phyloP scores from a whole-genome alignment of 129 eudicot species.

The Centella asiatica region DNA sequence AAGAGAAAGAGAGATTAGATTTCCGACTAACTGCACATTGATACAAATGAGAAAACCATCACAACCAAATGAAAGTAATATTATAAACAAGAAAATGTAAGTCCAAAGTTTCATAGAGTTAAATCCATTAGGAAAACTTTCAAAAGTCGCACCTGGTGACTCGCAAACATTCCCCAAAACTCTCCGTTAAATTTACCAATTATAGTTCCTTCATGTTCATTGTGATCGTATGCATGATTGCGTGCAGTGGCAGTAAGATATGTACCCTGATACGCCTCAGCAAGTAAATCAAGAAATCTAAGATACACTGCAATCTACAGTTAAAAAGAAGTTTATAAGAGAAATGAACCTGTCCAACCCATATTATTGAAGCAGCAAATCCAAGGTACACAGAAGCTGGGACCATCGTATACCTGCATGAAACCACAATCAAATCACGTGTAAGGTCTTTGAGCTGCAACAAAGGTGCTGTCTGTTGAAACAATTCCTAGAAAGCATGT shows the following conservation, averaged over 20 bases:
- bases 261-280: constrained; percentile 59
- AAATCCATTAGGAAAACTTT: neutral
- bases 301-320: constrained; percentile 8
- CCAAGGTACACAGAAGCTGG: constrained; percentile 93
- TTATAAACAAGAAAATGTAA: neutral
- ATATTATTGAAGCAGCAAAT: constrained; percentile 87
- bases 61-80: neutral
- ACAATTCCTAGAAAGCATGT: neutral
- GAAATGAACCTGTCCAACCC: constrained; percentile 84
- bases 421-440: constrained; percentile 8
- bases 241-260: constrained; percentile 87
- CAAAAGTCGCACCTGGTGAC: constrained; percentile 54
- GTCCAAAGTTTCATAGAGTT: neutral
- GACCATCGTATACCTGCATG: constrained; percentile 81
- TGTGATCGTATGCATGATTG: constrained; percentile 65
- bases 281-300: constrained; percentile 5
- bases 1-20: constrained; percentile 71
- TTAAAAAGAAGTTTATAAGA: neutral
- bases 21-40: constrained; percentile 76
- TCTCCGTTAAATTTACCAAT: constrained; percentile 91
- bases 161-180: constrained; percentile 89
- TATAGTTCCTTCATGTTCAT: constrained; percentile 74
- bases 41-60: constrained; percentile 4
- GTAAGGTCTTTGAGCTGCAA: neutral
- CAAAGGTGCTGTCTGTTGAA: neutral